Conservation (phyloP, 1,284 basidiomycete species). For the Ganoderma meredithae region DNA sequence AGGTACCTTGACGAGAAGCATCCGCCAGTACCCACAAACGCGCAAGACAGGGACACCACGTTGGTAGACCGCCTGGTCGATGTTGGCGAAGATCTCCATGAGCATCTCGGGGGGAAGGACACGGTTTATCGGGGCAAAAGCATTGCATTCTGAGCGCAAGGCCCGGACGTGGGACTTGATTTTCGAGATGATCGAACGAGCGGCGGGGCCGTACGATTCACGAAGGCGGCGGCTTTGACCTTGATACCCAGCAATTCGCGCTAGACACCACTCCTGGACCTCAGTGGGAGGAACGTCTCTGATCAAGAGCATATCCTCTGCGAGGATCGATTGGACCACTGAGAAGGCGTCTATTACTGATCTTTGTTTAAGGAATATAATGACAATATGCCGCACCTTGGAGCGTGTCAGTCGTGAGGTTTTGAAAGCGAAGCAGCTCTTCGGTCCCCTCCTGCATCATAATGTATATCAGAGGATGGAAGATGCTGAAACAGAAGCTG, state of each 20-base stretch:
- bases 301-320: neutral
- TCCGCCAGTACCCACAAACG: slow-evolving; percentile 2
- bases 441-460: neutral
- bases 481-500: neutral
- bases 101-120: slow-evolving; percentile 10
- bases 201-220: neutral
- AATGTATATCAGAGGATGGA: neutral
- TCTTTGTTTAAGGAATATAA: neutral
- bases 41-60: neutral
- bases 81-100: slow-evolving; percentile 10
- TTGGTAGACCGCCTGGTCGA: neutral
- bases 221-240: neutral
- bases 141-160: slow-evolving; percentile 8
- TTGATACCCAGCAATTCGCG: neutral
- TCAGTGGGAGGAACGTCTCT: neutral
- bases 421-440: neutral
- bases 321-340: neutral
- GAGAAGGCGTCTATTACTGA: neutral
- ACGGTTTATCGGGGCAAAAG: neutral
- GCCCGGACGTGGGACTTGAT: neutral
- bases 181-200: neutral
- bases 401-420: neutral
- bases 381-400: neutral
- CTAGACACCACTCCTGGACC: neutral
- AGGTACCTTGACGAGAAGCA: neutral